A percentile compares a stretch with the other conserved stretches of the same genome.
Conservation (phyloP, 148 eudicot genomes). For the Cornus controversa region DNA sequence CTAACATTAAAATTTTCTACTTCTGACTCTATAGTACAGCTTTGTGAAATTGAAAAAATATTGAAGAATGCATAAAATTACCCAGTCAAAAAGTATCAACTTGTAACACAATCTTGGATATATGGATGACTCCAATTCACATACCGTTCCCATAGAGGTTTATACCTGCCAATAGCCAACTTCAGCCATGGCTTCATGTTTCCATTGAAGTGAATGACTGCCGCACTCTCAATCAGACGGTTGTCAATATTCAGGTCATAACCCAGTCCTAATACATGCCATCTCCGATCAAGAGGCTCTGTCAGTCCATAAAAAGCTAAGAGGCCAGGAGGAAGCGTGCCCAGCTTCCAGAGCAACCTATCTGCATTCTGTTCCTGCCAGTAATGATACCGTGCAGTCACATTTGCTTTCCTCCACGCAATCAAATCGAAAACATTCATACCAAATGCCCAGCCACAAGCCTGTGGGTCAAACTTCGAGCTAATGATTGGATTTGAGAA, state of each 20-base stretch:
- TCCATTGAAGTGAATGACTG: conserved; percentile 77
- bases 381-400: conserved; percentile 57
- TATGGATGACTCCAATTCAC: conserved; percentile 53
- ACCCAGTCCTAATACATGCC: conserved; percentile 83
- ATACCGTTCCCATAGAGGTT: conserved; percentile 65
- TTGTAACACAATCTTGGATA: conserved; percentile 54
- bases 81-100: conserved; percentile 22
- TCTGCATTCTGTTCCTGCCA: conserved; percentile 68
- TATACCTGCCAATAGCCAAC: conserved; percentile 51
- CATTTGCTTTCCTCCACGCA: conserved; percentile 69
- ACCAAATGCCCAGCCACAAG: conserved; percentile 91
- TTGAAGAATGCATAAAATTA: conserved; percentile 19
- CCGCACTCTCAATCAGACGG: conserved; percentile 74
- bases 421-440: conserved; percentile 73
- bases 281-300: conserved; percentile 83
- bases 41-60: conserved; percentile 5
- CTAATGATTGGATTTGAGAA: conserved; percentile 70
- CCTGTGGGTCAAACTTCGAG: conserved; percentile 78
- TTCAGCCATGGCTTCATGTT: conserved; percentile 85
- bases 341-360: conserved; percentile 62
- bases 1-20: conserved; percentile 49
- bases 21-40: conserved; percentile 35
- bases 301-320: conserved; percentile 73
- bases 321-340: conserved; percentile 79
- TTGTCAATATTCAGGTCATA: conserved; percentile 65